These are phyloP conservation scores for Microthlaspi erraticum DNA, from an alignment of 345 rosid species.

Conservation along the genomic window DNA sequence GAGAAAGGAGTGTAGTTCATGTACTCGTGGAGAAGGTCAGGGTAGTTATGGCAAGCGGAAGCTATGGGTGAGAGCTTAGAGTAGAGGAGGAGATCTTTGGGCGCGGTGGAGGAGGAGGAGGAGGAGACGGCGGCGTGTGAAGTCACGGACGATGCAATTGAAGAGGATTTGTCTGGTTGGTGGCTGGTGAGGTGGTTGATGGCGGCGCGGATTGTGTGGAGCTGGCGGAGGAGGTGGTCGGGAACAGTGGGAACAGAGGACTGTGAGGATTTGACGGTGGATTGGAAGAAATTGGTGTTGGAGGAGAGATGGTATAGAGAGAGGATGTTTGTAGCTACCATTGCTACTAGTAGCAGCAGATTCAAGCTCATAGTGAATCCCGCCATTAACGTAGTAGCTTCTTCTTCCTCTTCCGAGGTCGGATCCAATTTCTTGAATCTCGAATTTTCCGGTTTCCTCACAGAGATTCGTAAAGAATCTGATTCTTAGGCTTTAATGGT, in stretches of 20 bases:
- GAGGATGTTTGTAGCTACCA: constrained; percentile 97
- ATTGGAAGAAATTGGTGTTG: constrained; percentile 55
- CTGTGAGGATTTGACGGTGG: constrained; percentile 54
- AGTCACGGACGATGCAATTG: neutral
- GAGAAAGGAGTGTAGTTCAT: constrained; percentile 90
- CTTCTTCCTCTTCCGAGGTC: neutral
- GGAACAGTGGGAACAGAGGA: constrained; percentile 62
- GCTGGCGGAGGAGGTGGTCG: constrained; percentile 83
- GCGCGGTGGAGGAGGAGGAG: constrained; percentile 62
- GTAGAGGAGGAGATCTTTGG: constrained; percentile 80
- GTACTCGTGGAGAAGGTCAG: constrained; percentile 83
- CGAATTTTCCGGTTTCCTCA: neutral
- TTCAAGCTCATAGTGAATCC: constrained; percentile 96
- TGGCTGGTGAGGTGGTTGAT: constrained; percentile 89
- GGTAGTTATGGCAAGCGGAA: constrained; percentile 85
- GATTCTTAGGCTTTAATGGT: constrained; percentile 18
- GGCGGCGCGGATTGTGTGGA: constrained; percentile 89
- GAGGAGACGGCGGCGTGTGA: constrained; percentile 39
- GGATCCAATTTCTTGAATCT: constrained; percentile 31
- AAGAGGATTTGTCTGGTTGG: constrained; percentile 50
- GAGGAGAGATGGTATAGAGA: constrained; percentile 95
- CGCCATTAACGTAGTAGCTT: constrained; percentile 45
- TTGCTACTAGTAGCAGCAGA: constrained; percentile 73
- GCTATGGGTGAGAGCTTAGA: constrained; percentile 84
- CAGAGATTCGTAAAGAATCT: neutral